A percentile compares a stretch with the other conserved stretches of the same genome.
Conservation (phyloP, 2,329 filamentous ascomycete genomes). For the Cladophialophora yegresii region DNA sequence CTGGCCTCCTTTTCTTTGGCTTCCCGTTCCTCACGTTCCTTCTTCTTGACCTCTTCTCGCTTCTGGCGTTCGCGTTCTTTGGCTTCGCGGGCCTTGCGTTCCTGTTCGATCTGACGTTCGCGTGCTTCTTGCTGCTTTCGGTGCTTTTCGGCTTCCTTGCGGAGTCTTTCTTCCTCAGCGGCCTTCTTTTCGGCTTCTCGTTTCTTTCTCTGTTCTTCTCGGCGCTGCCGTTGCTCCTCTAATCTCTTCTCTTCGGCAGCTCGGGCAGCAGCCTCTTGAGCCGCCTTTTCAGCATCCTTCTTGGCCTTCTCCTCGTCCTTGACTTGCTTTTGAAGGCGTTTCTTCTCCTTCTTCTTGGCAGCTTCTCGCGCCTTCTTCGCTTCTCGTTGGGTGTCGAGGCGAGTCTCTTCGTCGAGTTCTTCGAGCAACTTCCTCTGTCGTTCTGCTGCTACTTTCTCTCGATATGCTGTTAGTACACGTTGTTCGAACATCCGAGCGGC, state of each 20-base stretch:
- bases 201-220: conserved; percentile 88
- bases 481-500: conserved; percentile 99
- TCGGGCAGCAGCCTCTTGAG: conserved; percentile 75
- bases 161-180: conserved; percentile 81
- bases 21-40: conserved; percentile 65
- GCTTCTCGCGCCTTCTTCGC: conserved; percentile 93
- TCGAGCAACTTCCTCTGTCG: conserved; percentile 87
- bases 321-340: conserved; percentile 80
- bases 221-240: conserved; percentile 77
- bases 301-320: conserved; percentile 88
- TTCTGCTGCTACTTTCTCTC: conserved; percentile 92
- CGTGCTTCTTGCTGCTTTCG: conserved; percentile 79
- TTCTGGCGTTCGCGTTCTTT: conserved; percentile 81
- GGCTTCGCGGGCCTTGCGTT: conserved; percentile 77
- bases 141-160: conserved; percentile 82
- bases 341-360: conserved; percentile 93
- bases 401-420: conserved; percentile 83
- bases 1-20: conserved; percentile 72
- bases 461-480: conserved; percentile 92
- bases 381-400: conserved; percentile 74
- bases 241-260: conserved; percentile 75
- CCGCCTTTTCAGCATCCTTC: conserved; percentile 84
- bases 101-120: conserved; percentile 79
- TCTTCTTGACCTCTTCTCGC: conserved; percentile 70
- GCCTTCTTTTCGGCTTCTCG: conserved; percentile 87